Conservation (phyloP, 805 yeast genomes). For the Tetrapisispora iriomotensis region DNA sequence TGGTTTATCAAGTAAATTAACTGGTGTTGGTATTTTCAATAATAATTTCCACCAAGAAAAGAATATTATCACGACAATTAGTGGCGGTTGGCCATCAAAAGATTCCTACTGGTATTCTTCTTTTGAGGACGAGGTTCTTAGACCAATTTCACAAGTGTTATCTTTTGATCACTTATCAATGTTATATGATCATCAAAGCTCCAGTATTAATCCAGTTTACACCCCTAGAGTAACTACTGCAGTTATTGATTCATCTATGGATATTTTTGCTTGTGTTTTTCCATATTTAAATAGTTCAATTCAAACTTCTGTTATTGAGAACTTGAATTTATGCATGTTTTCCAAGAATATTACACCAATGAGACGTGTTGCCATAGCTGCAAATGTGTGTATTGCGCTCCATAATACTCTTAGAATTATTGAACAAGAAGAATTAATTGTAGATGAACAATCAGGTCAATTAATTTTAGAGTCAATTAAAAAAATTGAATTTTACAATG, state of each 20-base stretch:
- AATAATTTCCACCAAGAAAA: constrained; percentile 23
- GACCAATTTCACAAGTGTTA: constrained; percentile 34
- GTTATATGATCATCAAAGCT: constrained; percentile 17
- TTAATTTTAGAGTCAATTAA: constrained; percentile 44
- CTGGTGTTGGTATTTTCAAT: constrained; percentile 30
- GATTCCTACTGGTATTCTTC: constrained; percentile 29
- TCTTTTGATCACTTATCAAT: constrained; percentile 35
- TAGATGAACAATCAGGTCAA: constrained; percentile 33
- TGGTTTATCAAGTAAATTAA: constrained; percentile 46
- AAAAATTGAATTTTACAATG: constrained; percentile 32
- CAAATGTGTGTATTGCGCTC: constrained; percentile 57
- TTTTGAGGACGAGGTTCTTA: constrained; percentile 27
- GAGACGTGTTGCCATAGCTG: constrained; percentile 39
- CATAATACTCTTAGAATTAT: constrained; percentile 36
- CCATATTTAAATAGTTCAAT: constrained; percentile 66
- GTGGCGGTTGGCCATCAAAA: constrained; percentile 17
- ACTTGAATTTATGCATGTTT: constrained; percentile 48
- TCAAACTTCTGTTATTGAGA: constrained; percentile 82
- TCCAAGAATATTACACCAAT: constrained; percentile 30
- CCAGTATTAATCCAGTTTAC: constrained; percentile 9
- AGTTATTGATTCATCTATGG: constrained; percentile 69
- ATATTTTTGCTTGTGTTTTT: constrained; percentile 60
- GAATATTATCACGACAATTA: constrained; percentile 19
- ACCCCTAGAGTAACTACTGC: constrained; percentile 40
- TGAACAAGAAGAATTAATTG: constrained; percentile 13